Evolutionary conservation across 1,139 yeast genomes (phyloP).

Genomic region (Yamadazyma sp.): DNA sequence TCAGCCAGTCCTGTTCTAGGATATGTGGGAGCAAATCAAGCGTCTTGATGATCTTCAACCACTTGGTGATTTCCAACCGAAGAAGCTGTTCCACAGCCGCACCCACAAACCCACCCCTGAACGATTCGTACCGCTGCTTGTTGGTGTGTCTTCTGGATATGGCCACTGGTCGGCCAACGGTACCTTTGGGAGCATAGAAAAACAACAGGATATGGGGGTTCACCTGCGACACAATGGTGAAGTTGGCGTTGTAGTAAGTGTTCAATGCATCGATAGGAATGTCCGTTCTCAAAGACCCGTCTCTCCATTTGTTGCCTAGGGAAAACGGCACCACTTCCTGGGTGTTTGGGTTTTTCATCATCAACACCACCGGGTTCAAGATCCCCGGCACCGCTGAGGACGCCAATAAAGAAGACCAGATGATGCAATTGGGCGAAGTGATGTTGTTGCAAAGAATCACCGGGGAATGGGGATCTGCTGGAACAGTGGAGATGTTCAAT

Average conservation of each 20-base stretch:
- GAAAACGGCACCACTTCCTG: slow-evolving; percentile 60
- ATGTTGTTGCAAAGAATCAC: slow-evolving; percentile 75
- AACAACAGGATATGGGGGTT: slow-evolving; percentile 80
- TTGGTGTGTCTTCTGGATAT: slow-evolving; percentile 47
- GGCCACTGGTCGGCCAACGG: slow-evolving; percentile 78
- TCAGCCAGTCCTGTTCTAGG: slow-evolving; percentile 79
- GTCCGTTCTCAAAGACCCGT: slow-evolving; percentile 72
- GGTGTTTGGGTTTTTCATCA: slow-evolving; percentile 60
- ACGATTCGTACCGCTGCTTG: slow-evolving; percentile 38
- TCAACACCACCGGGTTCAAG: slow-evolving; percentile 75
- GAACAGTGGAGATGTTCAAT: slow-evolving; percentile 74
- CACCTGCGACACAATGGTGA: slow-evolving; percentile 76
- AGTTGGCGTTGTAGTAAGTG: slow-evolving; percentile 76
- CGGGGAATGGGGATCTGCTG: slow-evolving; percentile 82
- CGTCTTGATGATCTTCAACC: slow-evolving; percentile 67
- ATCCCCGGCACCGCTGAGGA: slow-evolving; percentile 85
- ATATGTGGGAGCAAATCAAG: slow-evolving; percentile 68
- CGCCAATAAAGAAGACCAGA: slow-evolving; percentile 77
- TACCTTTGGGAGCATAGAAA: slow-evolving; percentile 77
- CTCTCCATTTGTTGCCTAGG: slow-evolving; percentile 74
- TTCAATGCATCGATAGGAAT: slow-evolving; percentile 68
- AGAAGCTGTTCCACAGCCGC: slow-evolving; percentile 71
- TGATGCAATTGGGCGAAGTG: slow-evolving; percentile 79
- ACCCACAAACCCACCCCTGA: slow-evolving; percentile 77
- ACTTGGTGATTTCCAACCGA: slow-evolving; percentile 70